Base-by-base conservation (phyloP, 1,139 yeast genomes). In the Pichia sp. region DNA sequence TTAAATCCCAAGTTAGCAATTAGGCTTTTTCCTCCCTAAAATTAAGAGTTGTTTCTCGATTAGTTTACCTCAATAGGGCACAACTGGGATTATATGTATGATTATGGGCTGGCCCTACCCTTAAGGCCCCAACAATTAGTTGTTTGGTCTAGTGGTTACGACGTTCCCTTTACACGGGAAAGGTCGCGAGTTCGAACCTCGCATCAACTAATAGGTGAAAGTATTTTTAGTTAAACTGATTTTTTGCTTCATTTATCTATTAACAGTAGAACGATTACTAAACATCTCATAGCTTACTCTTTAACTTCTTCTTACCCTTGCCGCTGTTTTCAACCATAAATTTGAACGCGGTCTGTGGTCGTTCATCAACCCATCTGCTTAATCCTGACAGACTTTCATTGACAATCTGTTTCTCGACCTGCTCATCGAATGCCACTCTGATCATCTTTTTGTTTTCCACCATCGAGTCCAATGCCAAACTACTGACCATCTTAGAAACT, bases 311-410 rank as follows among this genome's bases (percentile, higher is more conserved):
- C 6, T 38, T 38, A 16, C 10, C n/a, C 52, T 54, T 53, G 42
- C 46, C 38, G 16, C 17, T 46, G 14, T 33, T n/a, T 17, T 46
- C 27, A 4, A 55, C 51, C 54, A 61, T 61, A 29, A 45, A 52
- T 17, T 52, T 57, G n/a, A 61, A 61, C 53, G 91, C 79, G 50
- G 73, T 67, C 69, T 87, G 95, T 2, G 97, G 96, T 59, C 79
- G 76, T 51, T 95, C 93, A 58, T 78, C 74, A 49, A 85, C 73
- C 86, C 93, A 90, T 65, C 80, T 81, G 55, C 77, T 75, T 59
- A 87, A 76, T 3, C 96, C 96, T 55, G 76, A 74, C 61, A 84
- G 74, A 40, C 83, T 84, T 71, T 89, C 97, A 58, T 77, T 76
- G 17, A 87, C 75, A 64, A 81, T 84, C 47, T 86, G 83, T 49